Conservation (phyloP, 2,329 filamentous ascomycete species). For the Trichoderma arundinaceum region DNA sequence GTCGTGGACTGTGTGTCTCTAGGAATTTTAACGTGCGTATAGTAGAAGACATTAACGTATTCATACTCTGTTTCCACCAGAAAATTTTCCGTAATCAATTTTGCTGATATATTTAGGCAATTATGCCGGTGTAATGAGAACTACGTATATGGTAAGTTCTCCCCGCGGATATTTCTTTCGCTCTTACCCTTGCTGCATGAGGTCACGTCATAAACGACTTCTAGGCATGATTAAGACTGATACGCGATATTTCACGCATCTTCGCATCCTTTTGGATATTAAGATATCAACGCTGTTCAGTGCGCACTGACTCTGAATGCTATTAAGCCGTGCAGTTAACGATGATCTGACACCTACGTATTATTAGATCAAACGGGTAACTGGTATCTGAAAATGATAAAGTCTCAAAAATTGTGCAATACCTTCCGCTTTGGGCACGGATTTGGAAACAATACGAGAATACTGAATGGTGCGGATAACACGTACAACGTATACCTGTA, state of each 20-base stretch:
- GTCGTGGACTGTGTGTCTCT: too few relatives aligned
- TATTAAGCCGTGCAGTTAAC: neutral
- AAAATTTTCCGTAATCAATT: neutral
- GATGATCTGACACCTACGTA: neutral
- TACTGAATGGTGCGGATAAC: neutral
- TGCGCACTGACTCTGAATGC: too few relatives aligned
- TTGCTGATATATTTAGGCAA: constrained; percentile 10
- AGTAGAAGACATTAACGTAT: too few relatives aligned
- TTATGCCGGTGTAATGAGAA: neutral
- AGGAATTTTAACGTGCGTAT: too few relatives aligned
- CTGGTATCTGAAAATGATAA: neutral
- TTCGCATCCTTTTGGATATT: too few relatives aligned
- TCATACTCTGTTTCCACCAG: neutral
- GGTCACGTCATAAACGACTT: neutral
- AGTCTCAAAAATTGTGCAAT: neutral
- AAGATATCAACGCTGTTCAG: too few relatives aligned
- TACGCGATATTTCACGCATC: too few relatives aligned
- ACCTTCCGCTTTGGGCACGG: neutral
- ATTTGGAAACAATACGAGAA: neutral
- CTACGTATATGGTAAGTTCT: neutral
- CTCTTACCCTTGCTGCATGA: neutral
- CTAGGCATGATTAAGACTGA: too few relatives aligned
- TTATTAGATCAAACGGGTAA: constrained; percentile 8
- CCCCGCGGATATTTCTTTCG: neutral
- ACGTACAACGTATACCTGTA: neutral